Evolutionary conservation across 2,329 filamentous ascomycete species (phyloP), one percentile per base, ranked within the genome.

Genomic region (Verticillium tricorpus): DNA sequence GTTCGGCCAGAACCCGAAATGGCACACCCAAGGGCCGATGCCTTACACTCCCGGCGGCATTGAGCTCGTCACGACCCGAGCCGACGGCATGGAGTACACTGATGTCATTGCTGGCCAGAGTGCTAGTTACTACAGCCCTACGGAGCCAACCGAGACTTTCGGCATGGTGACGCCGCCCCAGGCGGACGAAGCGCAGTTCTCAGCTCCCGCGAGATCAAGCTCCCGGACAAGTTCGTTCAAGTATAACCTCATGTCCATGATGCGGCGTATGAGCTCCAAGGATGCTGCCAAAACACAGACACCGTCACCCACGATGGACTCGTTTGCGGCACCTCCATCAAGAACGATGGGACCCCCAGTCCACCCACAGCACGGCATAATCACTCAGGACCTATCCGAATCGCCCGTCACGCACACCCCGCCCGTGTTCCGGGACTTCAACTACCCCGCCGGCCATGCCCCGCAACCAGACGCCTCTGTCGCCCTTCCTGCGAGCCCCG

Each of bases 41-140:
- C 64, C 63, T 19, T 56, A 62, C 59, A 61, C 64, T 15, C 63
- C 64, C 19, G 60, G 39, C 4, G 60, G 60, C 17, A 57, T 66
- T 25, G 63, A 66, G 39, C 61, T 66, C 39, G 56, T 62, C 35
- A 54, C 62, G 32, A 64, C 64, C 22, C 64, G 65, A 11, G 62
- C 64, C 58, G 64, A 66, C 37, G 64, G 64, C 37, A 59, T 64
- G 62, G 64, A 64, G 8, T 65, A 64, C 28, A 60, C 58, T 40
- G 64, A 66, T 35, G 62, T 62, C n/a, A 64, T 61, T 17, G 60
- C 45, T 12, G 65, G 65, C 7, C 64, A 66, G 45, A 79, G 71
- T 59, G 75, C 75, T 54, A 76, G 78, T 62, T 79, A 79, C 63
- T 79, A 79, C 65, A 76, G 75, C 57, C 71, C 74, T 14, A 73